These are phyloP conservation scores for Aspergillus olivimuriae DNA, from an alignment of 495 filamentous ascomycete genomes.

Conservation along the genomic window DNA sequence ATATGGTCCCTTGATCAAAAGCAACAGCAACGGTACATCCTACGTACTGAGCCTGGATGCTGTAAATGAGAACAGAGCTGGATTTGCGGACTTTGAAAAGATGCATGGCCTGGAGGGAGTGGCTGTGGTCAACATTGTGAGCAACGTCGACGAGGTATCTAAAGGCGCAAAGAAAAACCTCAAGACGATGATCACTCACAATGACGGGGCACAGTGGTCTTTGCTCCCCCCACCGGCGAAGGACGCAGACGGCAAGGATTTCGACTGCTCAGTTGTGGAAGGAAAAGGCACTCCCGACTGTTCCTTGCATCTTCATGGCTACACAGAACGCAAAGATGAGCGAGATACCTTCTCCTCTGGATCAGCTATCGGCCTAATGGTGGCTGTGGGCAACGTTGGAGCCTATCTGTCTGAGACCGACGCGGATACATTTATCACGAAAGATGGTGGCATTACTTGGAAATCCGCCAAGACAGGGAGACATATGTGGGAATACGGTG, in stretches of 20 bases:
- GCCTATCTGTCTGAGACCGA: slow-evolving; percentile 51
- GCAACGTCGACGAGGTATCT: slow-evolving; percentile 58
- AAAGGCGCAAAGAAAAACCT: slow-evolving; percentile 68
- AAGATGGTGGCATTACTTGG: slow-evolving; percentile 87
- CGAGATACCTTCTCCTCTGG: slow-evolving; percentile 79
- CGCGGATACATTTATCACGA: slow-evolving; percentile 79
- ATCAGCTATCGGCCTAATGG: slow-evolving; percentile 85
- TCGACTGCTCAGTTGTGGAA: slow-evolving; percentile 53
- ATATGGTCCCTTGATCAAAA: slow-evolving; percentile 89
- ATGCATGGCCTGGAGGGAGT: slow-evolving; percentile 88
- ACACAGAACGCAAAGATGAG: slow-evolving; percentile 77
- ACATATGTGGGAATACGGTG: slow-evolving; percentile 90
- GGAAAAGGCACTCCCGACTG: slow-evolving; percentile 54
- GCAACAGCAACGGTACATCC: slow-evolving; percentile 94
- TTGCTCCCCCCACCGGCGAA: slow-evolving; percentile 59
- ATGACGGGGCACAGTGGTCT: slow-evolving; percentile 84
- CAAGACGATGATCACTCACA: slow-evolving; percentile 87
- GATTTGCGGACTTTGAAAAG: slow-evolving; percentile 94
- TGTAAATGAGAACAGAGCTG: slow-evolving; percentile 67
- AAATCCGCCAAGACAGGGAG: slow-evolving; percentile 72
- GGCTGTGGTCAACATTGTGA: slow-evolving; percentile 75
- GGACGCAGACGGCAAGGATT: slow-evolving; percentile 64
- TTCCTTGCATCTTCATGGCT: slow-evolving; percentile 87
- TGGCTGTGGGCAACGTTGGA: slow-evolving; percentile 89
- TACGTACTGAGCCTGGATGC: slow-evolving; percentile 74